A percentile compares a stretch with the other conserved stretches of the same genome.
These are phyloP conservation scores for Vanderwaltozyma verrucispora DNA, from an alignment of 805 yeast species.

Conservation along the genomic window DNA sequence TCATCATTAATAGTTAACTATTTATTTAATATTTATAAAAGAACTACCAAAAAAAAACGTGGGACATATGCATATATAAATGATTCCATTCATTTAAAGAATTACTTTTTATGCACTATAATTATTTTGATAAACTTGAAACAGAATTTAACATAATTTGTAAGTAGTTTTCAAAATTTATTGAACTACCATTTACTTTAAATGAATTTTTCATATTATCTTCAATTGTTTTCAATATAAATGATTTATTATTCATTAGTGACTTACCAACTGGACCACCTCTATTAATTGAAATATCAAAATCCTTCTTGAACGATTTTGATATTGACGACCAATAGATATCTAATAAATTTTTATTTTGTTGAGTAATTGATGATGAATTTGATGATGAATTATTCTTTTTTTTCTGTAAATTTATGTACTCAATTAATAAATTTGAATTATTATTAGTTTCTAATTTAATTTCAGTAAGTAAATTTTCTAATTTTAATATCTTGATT, in stretches of 20 bases:
- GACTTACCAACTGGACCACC: constrained; percentile 30
- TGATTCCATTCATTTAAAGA: no score
- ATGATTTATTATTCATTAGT: constrained; percentile 13
- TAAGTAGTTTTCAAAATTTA: constrained; percentile 5
- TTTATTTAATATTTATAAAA: neutral
- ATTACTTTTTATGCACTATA: no score
- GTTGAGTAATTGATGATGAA: neutral
- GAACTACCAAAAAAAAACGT: no score
- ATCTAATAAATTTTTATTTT: constrained; percentile 11
- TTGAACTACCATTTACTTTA: constrained; percentile 1
- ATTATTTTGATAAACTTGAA: constrained; percentile 6
- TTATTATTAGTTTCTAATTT: constrained; percentile 7
- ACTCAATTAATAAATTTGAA: constrained; percentile 12
- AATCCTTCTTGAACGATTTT: constrained; percentile 19
- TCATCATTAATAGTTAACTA: no score
- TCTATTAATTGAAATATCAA: constrained; percentile 24
- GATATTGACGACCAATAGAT: constrained; percentile 21
- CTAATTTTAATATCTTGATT: constrained; percentile 8
- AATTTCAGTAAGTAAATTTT: constrained; percentile 10
- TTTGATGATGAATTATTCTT: constrained; percentile 3
- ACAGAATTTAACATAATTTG: constrained; percentile 18
- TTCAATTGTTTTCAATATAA: constrained; percentile 14
- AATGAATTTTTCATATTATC: constrained; percentile 11
- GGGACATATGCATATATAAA: no score
- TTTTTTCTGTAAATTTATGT: constrained; percentile 8